Evolutionary conservation across 169 alveolate genomes (phyloP).

Genomic region (Plasmodium fragile): DNA sequence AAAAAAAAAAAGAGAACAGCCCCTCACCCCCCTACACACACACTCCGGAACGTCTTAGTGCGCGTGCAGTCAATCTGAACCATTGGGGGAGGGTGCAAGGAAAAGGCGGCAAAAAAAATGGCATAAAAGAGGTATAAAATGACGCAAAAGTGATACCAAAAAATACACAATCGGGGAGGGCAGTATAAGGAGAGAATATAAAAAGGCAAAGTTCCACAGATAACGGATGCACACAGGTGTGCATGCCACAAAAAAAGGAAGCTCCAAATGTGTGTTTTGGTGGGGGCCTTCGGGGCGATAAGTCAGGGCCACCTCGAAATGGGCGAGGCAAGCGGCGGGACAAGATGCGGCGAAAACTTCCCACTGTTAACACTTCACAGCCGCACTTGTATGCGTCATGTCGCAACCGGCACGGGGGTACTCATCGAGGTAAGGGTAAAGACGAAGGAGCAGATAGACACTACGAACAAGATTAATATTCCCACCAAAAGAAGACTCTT

Average conservation of each 20-base stretch:
- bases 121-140: neutral
- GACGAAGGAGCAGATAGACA: constrained; percentile 13
- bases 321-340: neutral
- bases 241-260: neutral
- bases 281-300: neutral
- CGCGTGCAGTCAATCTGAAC: neutral
- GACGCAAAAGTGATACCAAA: neutral
- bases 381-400: neutral
- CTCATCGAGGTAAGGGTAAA: constrained; percentile 34
- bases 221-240: neutral
- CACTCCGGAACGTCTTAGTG: neutral
- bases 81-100: neutral
- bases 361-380: neutral
- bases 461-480: neutral
- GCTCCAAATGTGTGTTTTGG: neutral
- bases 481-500: constrained; percentile 40
- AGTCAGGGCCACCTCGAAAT: neutral
- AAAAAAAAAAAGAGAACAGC: neutral
- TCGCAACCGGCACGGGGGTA: neutral
- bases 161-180: neutral
- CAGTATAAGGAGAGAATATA: neutral
- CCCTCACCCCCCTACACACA: neutral
- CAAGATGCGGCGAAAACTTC: neutral
- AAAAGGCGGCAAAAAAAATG: neutral
- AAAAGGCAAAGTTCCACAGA: neutral